Base-by-base conservation (phyloP, 2,329 filamentous ascomycete genomes). In the Penicillium olsonii region DNA sequence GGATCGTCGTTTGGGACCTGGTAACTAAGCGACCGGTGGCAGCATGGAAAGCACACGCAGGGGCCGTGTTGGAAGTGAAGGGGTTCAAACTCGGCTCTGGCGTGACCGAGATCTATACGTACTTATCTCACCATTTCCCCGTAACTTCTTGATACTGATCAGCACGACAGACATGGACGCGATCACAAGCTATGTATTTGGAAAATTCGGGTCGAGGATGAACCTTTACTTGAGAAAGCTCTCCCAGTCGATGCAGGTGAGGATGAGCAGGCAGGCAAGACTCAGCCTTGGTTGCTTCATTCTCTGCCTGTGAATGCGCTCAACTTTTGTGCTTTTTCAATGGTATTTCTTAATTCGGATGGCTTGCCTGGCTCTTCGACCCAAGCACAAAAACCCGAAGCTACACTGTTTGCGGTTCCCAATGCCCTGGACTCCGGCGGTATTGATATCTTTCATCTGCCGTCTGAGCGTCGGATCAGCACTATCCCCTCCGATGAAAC, bases 161-260 rank as follows among this genome's bases (percentile, higher is more conserved):
- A 45, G n/a, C 20, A 19, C 18, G 50, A 29, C 55, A 96, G 92
- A 29, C 92, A 97, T 73, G 92, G 92, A 12, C 83, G 94, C 67
- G 94, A 99, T 67, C 87, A 94, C 67, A 88, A 85, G 64, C 79
- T 97, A 40, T 79, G 88, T 18, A 86, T 95, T 15, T 99, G 94
- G 94, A 86, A 88, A 63, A 67, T 96, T 12, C 73, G 77, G 11
- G 83, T 87, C 46, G 87, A 94, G 62, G 68, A 77, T 18, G 68
- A 75, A 14, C 51, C 56, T 1, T 50, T 63, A 3, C 63, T 96
- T 56, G 88, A 85, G 61, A 85, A 79, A 27, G 75, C 75, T 8
- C 75, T 95, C 11, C 92, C 92, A 0, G 80, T 92, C 26, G 89
- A 95, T 53, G 72, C 74, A 39, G 74, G 67, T 2, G 69, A 68